Percentiles rank a stretch among this genome's conserved stretches.
These are phyloP conservation scores for Eremothecium coryli DNA, from an alignment of 1,139 yeast species.

Conservation along the genomic window DNA sequence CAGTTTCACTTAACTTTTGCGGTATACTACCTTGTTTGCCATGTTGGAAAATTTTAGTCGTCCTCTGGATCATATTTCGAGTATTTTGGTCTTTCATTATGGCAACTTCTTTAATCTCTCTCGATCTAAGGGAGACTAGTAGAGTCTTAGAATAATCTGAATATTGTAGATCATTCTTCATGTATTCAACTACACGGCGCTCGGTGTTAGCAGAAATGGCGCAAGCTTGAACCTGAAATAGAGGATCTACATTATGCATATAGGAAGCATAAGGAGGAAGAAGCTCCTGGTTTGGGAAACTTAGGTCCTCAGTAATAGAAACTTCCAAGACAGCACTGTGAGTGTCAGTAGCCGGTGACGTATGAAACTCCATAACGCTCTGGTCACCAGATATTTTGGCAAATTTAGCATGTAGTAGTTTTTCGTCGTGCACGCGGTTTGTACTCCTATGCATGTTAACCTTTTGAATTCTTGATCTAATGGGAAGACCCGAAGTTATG, in stretches of 20 bases:
- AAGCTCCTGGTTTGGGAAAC: conserved; percentile 14
- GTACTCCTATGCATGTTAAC: conserved; percentile 21
- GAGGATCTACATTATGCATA: conserved; percentile 24
- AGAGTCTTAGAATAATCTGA: conserved; percentile 25
- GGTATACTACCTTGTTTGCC: conserved; percentile 23
- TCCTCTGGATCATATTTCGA: conserved; percentile 19
- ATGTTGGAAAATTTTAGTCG: conserved; percentile 23
- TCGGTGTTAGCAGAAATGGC: conserved; percentile 43
- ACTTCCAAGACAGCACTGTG: conserved; percentile 24
- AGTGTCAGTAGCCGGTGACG: conserved; percentile 10
- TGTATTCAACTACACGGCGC: conserved; percentile 40
- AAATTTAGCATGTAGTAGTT: conserved; percentile 20
- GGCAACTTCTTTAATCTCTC: conserved; percentile 48
- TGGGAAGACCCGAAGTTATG: not conserved
- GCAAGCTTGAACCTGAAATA: conserved; percentile 34
- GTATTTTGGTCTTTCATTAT: conserved; percentile 29
- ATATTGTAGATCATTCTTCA: conserved; percentile 44
- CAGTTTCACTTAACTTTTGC: conserved; percentile 18
- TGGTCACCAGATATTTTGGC: conserved; percentile 10
- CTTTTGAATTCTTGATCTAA: conserved; percentile 13
- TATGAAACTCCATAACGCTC: conserved; percentile 2
- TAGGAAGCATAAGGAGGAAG: conserved; percentile 26
- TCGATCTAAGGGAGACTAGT: conserved; percentile 42
- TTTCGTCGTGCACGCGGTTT: conserved; percentile 20
- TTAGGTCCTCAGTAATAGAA: conserved; percentile 6